phyloP scores from a whole-genome alignment of 805 yeast species.

The Schwanniomyces yamadae region DNA sequence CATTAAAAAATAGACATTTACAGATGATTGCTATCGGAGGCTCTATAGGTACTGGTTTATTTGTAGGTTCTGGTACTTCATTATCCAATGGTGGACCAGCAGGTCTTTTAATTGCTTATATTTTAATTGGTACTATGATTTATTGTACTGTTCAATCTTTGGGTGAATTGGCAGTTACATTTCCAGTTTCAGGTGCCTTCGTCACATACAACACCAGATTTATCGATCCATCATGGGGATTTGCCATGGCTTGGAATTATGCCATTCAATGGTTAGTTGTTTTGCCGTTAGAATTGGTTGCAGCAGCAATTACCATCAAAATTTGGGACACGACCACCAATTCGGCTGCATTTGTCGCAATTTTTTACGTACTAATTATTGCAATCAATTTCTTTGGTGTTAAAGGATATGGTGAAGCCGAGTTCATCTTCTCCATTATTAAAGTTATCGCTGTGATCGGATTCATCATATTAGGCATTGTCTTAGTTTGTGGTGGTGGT shows the following conservation, averaged over 20 bases:
- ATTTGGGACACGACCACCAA: conserved; percentile 55
- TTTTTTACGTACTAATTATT: conserved; percentile 49
- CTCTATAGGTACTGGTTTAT: conserved; percentile 79
- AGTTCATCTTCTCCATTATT: conserved; percentile 61
- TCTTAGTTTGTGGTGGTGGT: conserved; percentile 46
- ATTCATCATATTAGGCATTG: conserved; percentile 51
- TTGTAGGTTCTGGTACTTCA: conserved; percentile 70
- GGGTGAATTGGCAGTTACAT: conserved; percentile 61
- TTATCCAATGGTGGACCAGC: conserved; percentile 74
- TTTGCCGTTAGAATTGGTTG: conserved; percentile 59
- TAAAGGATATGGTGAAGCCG: conserved; percentile 62
- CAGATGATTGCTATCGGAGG: conserved; percentile 85
- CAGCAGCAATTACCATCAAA: conserved; percentile 55
- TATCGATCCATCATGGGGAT: conserved; percentile 61
- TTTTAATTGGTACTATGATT: conserved; percentile 56
- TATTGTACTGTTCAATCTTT: conserved; percentile 49
- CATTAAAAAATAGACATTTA: conserved; percentile 62
- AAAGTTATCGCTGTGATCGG: conserved; percentile 65
- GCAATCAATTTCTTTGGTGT: conserved; percentile 50
- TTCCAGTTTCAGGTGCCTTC: conserved; percentile 70
- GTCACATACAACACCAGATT: conserved; percentile 59
- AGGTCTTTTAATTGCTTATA: conserved; percentile 59
- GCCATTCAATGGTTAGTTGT: conserved; percentile 56
- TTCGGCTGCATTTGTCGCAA: conserved; percentile 61
- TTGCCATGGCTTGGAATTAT: conserved; percentile 56